Conservation (phyloP, 2,329 filamentous ascomycete species). For the Fusarium abutilonis region DNA sequence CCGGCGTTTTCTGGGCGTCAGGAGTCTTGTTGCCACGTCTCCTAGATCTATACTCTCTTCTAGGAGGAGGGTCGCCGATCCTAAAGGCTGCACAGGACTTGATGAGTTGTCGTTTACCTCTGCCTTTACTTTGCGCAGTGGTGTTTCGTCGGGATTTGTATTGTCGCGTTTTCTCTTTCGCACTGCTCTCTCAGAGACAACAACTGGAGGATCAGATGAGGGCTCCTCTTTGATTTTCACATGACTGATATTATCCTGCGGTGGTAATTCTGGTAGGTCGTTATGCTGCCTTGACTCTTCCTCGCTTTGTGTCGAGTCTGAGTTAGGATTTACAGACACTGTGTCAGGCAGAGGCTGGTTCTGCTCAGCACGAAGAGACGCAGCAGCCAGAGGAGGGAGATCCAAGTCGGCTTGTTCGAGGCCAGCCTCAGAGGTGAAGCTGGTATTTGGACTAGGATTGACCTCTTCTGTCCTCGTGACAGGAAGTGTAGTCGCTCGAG, state of each 20-base stretch:
- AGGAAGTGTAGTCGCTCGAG: conserved; percentile 19
- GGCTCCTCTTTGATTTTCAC: conserved; percentile 60
- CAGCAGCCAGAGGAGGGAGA: conserved; percentile 42
- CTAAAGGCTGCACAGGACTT: conserved; percentile 44
- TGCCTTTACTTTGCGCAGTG: conserved; percentile 53
- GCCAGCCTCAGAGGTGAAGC: conserved; percentile 39
- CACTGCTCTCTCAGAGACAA: conserved; percentile 61
- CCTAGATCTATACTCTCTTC: conserved; percentile 69
- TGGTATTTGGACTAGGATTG: conserved; percentile 30
- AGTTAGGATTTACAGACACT: conserved; percentile 25
- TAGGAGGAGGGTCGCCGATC: conserved; percentile 47
- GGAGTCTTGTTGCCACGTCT: conserved; percentile 47
- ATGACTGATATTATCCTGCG: conserved; percentile 7
- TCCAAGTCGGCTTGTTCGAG: conserved; percentile 44
- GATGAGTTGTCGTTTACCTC: conserved; percentile 50
- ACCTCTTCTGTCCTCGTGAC: conserved; percentile 12
- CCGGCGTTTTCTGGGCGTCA: conserved; percentile 52
- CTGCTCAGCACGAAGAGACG: conserved; percentile 26
- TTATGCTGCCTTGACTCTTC: conserved; percentile 38
- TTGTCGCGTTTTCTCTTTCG: conserved; percentile 58
- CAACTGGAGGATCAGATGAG: conserved; percentile 62
- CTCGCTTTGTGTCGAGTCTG: conserved; percentile 47
- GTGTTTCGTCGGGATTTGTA: conserved; percentile 34
- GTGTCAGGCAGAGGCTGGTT: conserved; percentile 11
- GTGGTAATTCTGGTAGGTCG: conserved; percentile 40